These are phyloP conservation scores for Venturia pyrina DNA, from an alignment of 2,329 filamentous ascomycete genomes.

Conservation along the genomic window DNA sequence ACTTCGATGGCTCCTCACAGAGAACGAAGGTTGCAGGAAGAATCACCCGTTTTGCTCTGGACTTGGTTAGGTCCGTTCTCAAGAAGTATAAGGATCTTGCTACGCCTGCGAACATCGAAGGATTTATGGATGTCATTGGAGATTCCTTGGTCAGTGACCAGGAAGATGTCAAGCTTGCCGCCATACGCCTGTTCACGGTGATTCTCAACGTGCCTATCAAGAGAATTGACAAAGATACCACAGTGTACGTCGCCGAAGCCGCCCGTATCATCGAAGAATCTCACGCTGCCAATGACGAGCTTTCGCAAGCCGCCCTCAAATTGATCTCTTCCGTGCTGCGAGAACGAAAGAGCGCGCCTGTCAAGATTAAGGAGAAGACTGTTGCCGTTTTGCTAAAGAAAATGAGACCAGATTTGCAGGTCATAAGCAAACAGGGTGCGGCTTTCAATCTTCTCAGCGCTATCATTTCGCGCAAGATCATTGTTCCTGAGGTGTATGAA, in stretches of 20 bases:
- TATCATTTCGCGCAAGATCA: conserved; percentile 72
- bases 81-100: conserved; percentile 76
- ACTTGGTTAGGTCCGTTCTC: conserved; percentile 74
- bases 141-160: conserved; percentile 76
- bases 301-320: conserved; percentile 81
- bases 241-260: conserved; percentile 77
- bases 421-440: conserved; percentile 83
- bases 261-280: conserved; percentile 70
- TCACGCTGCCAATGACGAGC: conserved; percentile 68
- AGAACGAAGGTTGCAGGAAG: conserved; percentile 54
- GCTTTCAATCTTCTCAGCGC: conserved; percentile 91
- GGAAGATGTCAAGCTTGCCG: conserved; percentile 85
- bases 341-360: conserved; percentile 64
- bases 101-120: conserved; percentile 67
- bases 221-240: conserved; percentile 57
- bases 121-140: conserved; percentile 81
- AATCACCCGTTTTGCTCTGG: conserved; percentile 75
- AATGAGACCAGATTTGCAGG: conserved; percentile 79
- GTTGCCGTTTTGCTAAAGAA: conserved; percentile 74
- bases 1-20: background rate
- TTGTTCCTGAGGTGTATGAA: conserved; percentile 84
- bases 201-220: conserved; percentile 75
- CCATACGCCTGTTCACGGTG: conserved; percentile 73
- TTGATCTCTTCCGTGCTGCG: conserved; percentile 75
- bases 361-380: conserved; percentile 68